A percentile compares a stretch with the other conserved stretches of the same genome.
phyloP scores from a whole-genome alignment of 306 rosid genomes.

The Corylus heterophylla region DNA sequence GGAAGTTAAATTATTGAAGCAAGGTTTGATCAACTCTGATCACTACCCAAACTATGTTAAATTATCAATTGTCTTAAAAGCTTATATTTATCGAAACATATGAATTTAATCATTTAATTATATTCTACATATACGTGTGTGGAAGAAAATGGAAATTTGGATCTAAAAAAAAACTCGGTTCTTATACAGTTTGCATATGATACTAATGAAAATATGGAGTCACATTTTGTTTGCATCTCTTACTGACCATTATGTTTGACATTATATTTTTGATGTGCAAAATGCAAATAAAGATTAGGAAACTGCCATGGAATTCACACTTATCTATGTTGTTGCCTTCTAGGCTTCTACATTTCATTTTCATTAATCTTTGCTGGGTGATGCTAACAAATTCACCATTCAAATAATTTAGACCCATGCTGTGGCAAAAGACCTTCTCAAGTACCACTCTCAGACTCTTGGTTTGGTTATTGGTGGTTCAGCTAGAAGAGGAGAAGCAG shows the following conservation, averaged over 20 bases:
- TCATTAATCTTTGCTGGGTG: not conserved
- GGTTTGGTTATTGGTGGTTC: slow-evolving; percentile 90
- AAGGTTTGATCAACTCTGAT: too few relatives aligned
- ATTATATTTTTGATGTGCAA: too few relatives aligned
- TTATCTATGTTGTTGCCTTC: slow-evolving; percentile 1
- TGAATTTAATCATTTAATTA: too few relatives aligned
- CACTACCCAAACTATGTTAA: too few relatives aligned
- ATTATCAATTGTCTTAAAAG: too few relatives aligned
- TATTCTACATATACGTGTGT: too few relatives aligned
- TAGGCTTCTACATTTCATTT: not conserved
- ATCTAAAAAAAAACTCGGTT: too few relatives aligned
- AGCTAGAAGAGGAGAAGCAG: slow-evolving; percentile 84
- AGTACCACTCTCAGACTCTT: slow-evolving; percentile 86
- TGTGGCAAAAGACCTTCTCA: slow-evolving; percentile 86
- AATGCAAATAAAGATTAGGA: too few relatives aligned
- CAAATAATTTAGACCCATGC: slow-evolving; percentile 69
- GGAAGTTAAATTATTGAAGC: too few relatives aligned
- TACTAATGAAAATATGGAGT: not conserved
- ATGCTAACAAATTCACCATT: slow-evolving; percentile 18
- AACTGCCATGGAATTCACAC: not conserved
- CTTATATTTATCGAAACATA: too few relatives aligned
- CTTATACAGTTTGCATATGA: not conserved
- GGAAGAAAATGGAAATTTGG: too few relatives aligned
- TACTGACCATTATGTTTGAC: too few relatives aligned
- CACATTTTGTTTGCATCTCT: not conserved